Evolutionary conservation across 768 basidiomycete species (phyloP), one percentile per base, ranked within the genome.

Genomic region (Dacryopinax primogenitus): DNA sequence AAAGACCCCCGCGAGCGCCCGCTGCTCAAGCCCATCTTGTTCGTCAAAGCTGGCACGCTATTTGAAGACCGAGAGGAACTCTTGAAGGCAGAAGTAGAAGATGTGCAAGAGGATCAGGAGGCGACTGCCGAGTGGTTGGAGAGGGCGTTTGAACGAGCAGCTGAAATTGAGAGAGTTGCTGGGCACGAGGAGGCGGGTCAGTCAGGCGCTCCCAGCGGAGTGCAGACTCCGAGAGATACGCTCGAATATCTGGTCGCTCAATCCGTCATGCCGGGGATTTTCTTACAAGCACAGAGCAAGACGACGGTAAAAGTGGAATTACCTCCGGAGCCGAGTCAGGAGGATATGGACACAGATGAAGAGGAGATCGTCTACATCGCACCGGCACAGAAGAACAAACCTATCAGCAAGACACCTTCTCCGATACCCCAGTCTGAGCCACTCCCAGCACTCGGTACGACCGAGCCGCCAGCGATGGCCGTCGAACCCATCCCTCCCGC

Each of bases 261-360:
- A 36, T 7, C 33, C 21, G 18, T 64, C 26, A 11, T 26, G 2
- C 12, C 26, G 33, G 41, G 39, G 9, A 21, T 28, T 11, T 39
- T 63, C 58, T 18, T 51, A 33, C 64, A 34, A 30, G 41, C 30
- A 18, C 21, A 28, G n/a, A 26, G 16, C 21, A 47, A 32, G 11
- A 58, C 51, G 23, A 45, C 35, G 7, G 18, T 63, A 62, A 62
- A 63, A 23, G 18, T 36, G 37, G 32, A 63, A 65, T 32, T 65
- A 65, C 64, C 61, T 44, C 37, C 66, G 62, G 66, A 71, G 66
- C 64, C 63, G 64, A 35, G 66, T 68, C 68, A 68, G 67, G 62
- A 68, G 58, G 45, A 62, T 32, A 66, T 64, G 47, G 66, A 36
- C 26, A 58, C 37, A 62, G 62, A 61, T 26, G 65, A 34, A 62